A percentile compares a stretch with the other conserved stretches of the same genome.
Evolutionary conservation across 352 stramenopile species (phyloP).

Genomic region (Phytophthora litchii): DNA sequence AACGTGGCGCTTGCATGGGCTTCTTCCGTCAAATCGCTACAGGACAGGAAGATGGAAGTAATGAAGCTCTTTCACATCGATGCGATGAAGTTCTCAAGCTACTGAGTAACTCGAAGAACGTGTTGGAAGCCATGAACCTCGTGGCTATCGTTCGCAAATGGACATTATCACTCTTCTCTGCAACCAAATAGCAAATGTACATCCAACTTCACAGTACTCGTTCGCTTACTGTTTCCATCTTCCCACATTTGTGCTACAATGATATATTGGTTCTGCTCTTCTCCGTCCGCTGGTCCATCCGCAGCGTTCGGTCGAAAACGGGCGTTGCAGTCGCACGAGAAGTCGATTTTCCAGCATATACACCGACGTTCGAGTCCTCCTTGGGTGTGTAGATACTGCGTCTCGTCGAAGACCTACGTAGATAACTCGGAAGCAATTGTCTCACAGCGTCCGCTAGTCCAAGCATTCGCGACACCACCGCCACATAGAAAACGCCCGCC

Average conservation of each 20-base stretch:
- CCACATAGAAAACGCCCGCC: constrained; percentile 28
- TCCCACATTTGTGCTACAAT: neutral
- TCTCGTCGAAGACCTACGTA: constrained; percentile 9
- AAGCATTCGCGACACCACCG: constrained; percentile 27
- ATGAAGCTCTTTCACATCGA: constrained; percentile 13
- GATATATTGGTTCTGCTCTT: constrained; percentile 11
- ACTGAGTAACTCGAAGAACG: constrained; percentile 58
- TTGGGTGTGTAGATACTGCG: constrained; percentile 29
- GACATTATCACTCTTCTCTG: constrained; percentile 17
- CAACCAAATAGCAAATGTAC: neutral
- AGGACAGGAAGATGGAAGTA: constrained; percentile 30
- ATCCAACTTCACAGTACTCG: constrained; percentile 1
- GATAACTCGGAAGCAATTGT: constrained; percentile 13
- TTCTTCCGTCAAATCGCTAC: constrained; percentile 65
- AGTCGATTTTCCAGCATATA: constrained; percentile 11
- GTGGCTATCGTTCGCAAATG: constrained; percentile 53
- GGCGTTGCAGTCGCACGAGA: constrained; percentile 9
- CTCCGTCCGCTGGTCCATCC: neutral
- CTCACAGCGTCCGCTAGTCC: constrained; percentile 12
- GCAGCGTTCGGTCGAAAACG: neutral
- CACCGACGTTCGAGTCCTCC: constrained; percentile 8
- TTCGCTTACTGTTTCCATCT: neutral
- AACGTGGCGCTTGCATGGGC: constrained; percentile 68
- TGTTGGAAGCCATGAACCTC: constrained; percentile 55
- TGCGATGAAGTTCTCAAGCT: constrained; percentile 61